A percentile compares a stretch with the other conserved stretches of the same genome.
phyloP scores from a whole-genome alignment of 2,329 filamentous ascomycete genomes.

The Apiospora koreana region DNA sequence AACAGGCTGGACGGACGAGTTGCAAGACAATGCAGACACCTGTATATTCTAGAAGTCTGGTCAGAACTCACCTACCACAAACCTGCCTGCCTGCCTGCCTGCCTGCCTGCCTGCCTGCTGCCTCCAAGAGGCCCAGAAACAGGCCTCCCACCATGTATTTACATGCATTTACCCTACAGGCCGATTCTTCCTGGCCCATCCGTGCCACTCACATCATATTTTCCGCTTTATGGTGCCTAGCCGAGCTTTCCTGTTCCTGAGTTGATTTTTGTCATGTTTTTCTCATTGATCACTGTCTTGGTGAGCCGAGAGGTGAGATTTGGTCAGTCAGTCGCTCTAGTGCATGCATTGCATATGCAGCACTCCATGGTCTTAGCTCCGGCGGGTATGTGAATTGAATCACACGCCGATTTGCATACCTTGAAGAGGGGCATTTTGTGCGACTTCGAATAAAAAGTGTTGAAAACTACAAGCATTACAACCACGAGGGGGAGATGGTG shows the following conservation, averaged over 20 bases:
- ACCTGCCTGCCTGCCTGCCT: background rate
- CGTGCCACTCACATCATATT: background rate
- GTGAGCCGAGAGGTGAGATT: background rate
- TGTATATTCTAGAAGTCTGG: background rate
- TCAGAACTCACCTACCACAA: background rate
- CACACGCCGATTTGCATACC: constrained; percentile 1
- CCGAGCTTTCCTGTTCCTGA: background rate
- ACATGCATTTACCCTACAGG: no score
- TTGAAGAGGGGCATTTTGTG: background rate
- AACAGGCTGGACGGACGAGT: background rate
- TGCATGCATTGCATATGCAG: constrained; percentile 3
- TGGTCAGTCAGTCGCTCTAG: background rate
- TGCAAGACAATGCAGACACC: background rate
- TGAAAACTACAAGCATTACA: background rate
- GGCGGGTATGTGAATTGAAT: constrained; percentile 8
- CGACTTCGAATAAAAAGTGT: background rate
- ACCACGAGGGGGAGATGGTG: background rate
- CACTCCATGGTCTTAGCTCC: background rate
- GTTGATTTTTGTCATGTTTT: background rate
- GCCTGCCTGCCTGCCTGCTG: background rate
- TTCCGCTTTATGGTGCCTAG: background rate
- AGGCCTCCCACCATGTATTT: background rate
- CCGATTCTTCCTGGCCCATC: background rate
- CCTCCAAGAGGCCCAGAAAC: background rate
- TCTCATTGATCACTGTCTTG: background rate